Conservation (phyloP, 495 filamentous ascomycete genomes). For the Durotheca rogersii region DNA sequence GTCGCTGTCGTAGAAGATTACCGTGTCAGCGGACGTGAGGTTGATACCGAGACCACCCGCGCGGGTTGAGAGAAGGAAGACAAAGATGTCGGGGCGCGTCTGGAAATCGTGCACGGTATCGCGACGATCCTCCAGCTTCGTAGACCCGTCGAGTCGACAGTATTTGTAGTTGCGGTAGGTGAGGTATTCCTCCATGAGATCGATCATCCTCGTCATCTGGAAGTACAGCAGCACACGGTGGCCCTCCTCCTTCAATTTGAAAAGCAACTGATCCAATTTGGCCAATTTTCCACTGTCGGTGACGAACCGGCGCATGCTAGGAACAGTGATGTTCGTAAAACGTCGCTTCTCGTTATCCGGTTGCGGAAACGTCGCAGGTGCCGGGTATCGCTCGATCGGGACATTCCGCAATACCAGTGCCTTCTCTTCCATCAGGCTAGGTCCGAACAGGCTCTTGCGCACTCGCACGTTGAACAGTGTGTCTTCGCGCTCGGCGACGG, state of each 20-base stretch:
- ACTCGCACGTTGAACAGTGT: slow-evolving; percentile 75
- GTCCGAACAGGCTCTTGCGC: slow-evolving; percentile 71
- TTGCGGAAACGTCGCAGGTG: slow-evolving; percentile 64
- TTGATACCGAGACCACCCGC: slow-evolving; percentile 98
- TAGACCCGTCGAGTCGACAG: slow-evolving; percentile 92
- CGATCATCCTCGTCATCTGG: slow-evolving; percentile 99
- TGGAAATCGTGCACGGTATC: slow-evolving; percentile 98
- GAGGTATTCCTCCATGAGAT: slow-evolving; percentile 97
- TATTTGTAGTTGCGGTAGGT: slow-evolving; percentile 99
- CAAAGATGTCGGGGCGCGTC: slow-evolving; percentile 84
- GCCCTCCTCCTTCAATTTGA: slow-evolving; percentile 82
- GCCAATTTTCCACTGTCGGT: slow-evolving; percentile 96
- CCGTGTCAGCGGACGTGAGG: slow-evolving; percentile 84
- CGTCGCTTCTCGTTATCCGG: slow-evolving; percentile 76
- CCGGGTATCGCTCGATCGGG: slow-evolving; percentile 62
- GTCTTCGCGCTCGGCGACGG: slow-evolving; percentile 66
- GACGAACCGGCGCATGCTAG: slow-evolving; percentile 98
- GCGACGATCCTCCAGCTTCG: slow-evolving; percentile 95
- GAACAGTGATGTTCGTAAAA: slow-evolving; percentile 88
- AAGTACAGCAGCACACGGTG: slow-evolving; percentile 99
- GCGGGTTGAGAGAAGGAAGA: slow-evolving; percentile 93
- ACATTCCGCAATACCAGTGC: slow-evolving; percentile 69
- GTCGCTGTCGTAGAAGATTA: slow-evolving; percentile 99
- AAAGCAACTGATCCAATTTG: slow-evolving; percentile 83
- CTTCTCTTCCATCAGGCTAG: slow-evolving; percentile 65